Conservation (phyloP, 352 stramenopile genomes). For the Peronospora destructor region DNA sequence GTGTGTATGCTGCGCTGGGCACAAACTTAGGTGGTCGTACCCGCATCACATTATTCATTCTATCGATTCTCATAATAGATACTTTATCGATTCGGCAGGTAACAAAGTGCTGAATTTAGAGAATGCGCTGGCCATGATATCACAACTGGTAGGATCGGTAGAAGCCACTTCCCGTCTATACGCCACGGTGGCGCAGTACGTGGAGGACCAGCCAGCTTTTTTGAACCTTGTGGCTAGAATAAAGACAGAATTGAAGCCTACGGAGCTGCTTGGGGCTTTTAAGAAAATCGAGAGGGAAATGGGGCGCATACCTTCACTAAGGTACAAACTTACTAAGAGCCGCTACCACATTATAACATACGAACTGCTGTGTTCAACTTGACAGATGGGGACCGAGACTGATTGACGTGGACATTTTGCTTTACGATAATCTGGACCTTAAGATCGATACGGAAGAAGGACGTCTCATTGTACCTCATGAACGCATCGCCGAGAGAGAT, state of each 20-base stretch:
- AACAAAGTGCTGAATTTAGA: constrained; percentile 69
- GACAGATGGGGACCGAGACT: constrained; percentile 87
- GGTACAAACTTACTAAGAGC: constrained; percentile 21
- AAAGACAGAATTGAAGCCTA: constrained; percentile 69
- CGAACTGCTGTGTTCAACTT: constrained; percentile 3
- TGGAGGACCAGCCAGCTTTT: constrained; percentile 92
- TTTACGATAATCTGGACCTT: constrained; percentile 81
- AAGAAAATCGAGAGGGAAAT: constrained; percentile 89
- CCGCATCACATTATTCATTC: neutral
- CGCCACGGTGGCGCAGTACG: constrained; percentile 90
- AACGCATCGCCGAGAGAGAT: constrained; percentile 89
- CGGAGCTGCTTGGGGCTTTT: constrained; percentile 70
- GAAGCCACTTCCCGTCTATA: constrained; percentile 89
- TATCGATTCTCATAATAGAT: neutral
- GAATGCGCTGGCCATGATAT: constrained; percentile 47
- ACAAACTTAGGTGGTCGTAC: constrained; percentile 55
- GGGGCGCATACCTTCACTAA: constrained; percentile 65
- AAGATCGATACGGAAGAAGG: constrained; percentile 56
- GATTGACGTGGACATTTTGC: constrained; percentile 95
- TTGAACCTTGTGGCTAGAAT: constrained; percentile 90
- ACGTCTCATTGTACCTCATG: constrained; percentile 91
- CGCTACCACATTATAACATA: neutral
- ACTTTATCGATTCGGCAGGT: constrained; percentile 24
- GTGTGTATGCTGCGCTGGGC: constrained; percentile 59
- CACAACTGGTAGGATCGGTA: constrained; percentile 35